A percentile compares a stretch with the other conserved stretches of the same genome.
These are phyloP conservation scores for Podospora pseudocomata DNA, from an alignment of 495 filamentous ascomycete species.

Conservation along the genomic window DNA sequence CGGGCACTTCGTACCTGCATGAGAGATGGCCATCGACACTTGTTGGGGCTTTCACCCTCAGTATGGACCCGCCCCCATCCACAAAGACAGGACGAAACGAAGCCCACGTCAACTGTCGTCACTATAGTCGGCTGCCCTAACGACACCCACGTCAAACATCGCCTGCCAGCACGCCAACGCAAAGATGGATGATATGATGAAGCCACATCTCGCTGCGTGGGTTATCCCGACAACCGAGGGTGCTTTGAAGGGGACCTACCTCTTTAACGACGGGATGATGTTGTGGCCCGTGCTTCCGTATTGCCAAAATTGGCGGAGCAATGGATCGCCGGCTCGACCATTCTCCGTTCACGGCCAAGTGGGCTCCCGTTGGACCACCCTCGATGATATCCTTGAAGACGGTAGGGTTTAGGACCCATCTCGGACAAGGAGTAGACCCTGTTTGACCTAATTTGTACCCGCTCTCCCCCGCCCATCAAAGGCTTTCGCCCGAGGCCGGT, in stretches of 20 bases:
- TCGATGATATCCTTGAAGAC: neutral
- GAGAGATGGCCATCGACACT: neutral
- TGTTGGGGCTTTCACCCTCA: neutral
- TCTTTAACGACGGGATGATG: neutral
- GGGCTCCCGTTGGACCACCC: constrained; percentile 11
- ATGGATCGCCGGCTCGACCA: constrained; percentile 5
- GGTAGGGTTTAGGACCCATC: neutral
- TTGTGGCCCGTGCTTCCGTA: constrained; percentile 3
- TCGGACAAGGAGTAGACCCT: constrained; percentile 7
- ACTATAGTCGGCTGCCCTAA: neutral
- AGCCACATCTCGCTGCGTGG: neutral
- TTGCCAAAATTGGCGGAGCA: constrained; percentile 3
- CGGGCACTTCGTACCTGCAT: neutral
- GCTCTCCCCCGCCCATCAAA: constrained; percentile 13
- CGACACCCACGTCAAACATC: neutral
- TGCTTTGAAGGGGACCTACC: neutral
- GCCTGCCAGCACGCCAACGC: neutral
- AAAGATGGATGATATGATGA: neutral
- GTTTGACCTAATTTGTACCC: constrained; percentile 11
- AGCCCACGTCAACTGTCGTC: neutral
- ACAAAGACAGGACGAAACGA: neutral
- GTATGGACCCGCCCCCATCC: neutral
- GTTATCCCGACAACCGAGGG: constrained; percentile 5
- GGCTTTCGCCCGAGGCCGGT: neutral
- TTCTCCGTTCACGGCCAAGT: constrained; percentile 6